These are phyloP conservation scores for Zoysia pacifica DNA, from an alignment of 176 grass and related monocot genomes.

Conservation along the genomic window DNA sequence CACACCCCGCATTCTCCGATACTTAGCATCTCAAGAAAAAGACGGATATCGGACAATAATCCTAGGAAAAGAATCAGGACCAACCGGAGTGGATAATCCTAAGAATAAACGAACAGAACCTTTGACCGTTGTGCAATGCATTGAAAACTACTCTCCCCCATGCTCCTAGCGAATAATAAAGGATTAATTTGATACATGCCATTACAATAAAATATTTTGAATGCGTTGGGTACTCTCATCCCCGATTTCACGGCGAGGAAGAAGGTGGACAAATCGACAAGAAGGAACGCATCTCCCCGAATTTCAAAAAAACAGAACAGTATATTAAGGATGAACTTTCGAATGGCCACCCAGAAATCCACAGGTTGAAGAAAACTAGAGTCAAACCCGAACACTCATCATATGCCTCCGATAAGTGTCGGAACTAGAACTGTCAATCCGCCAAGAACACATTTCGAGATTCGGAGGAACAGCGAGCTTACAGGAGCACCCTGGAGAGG, in stretches of 20 bases:
- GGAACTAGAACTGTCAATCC: slow-evolving; percentile 15
- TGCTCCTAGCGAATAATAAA: slow-evolving; percentile 49
- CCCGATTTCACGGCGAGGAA: slow-evolving; percentile 41
- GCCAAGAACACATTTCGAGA: slow-evolving; percentile 31
- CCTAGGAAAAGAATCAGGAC: slow-evolving; percentile 27
- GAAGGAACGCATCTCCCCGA: slow-evolving; percentile 33
- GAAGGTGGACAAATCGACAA: slow-evolving; percentile 44
- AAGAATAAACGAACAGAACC: slow-evolving; percentile 44
- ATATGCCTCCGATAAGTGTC: neutral
- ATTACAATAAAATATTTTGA: slow-evolving; percentile 39
- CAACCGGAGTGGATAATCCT: neutral
- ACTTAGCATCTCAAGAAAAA: slow-evolving; percentile 28
- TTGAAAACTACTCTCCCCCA: slow-evolving; percentile 43
- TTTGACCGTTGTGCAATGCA: slow-evolving; percentile 53
- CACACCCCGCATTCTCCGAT: neutral
- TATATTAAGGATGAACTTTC: neutral
- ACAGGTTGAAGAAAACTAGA: slow-evolving; percentile 23
- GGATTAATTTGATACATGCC: too few species aligned
- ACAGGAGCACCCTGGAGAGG: slow-evolving; percentile 78
- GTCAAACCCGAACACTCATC: neutral
- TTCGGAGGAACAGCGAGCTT: slow-evolving; percentile 42
- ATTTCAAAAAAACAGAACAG: slow-evolving; percentile 13
- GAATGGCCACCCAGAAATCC: slow-evolving; percentile 8
- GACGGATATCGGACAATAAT: slow-evolving; percentile 2
- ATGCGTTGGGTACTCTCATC: slow-evolving; percentile 10